Base-by-base conservation (phyloP, 2,329 filamentous ascomycete species). In the Exophiala calicioides region DNA sequence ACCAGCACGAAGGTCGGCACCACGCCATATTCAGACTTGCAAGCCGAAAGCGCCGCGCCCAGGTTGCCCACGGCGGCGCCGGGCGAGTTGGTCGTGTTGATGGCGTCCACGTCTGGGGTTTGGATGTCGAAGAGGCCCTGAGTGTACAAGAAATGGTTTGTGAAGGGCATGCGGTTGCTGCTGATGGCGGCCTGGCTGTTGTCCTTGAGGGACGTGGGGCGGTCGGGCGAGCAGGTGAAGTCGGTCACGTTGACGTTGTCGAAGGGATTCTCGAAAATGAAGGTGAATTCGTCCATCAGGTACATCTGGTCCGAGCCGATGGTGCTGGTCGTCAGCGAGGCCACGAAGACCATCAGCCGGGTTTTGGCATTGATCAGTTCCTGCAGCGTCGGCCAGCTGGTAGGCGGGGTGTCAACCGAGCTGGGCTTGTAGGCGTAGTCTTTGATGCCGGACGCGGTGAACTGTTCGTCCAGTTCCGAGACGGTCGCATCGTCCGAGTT, bases 1-100 rank as follows among this genome's bases (percentile, higher is more conserved):
- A 91, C 86, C 7, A 93, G 74, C 15, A 88, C 76, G 58, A 88
- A 90, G 3, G 76, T 82, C n/a, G 88, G 86, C 38, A 75, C 71
- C 20, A 70, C 66, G 16, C 52, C 52, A 72, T 84, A 91, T 51
- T 80, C 67, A 2, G 58, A 61, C 41, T 70, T 67, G 64, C 81
- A 90, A 47, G 64, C 65, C 32, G 69, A 63, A 24, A 79, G 78
- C 19, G 70, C 57, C 7, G 61, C 60, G 5, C 75, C 75, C 24
- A 80, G 61, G 33, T 72, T 73, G 5, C 86, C 86, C 5, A 52
- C 36, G 2, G 68, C 70, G 3, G 78, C 81, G 8, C 68, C 73
- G 6, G 82, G 71, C 26, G 77, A 81, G 65, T 91, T 91, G 30
- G 86, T 88, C 7, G 73, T 78, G 6, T 69, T 68, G 54, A 86